A percentile compares a stretch with the other conserved stretches of the same genome.
Conservation (phyloP, 208 protist genomes). For the Crithidia acanthocephali region DNA sequence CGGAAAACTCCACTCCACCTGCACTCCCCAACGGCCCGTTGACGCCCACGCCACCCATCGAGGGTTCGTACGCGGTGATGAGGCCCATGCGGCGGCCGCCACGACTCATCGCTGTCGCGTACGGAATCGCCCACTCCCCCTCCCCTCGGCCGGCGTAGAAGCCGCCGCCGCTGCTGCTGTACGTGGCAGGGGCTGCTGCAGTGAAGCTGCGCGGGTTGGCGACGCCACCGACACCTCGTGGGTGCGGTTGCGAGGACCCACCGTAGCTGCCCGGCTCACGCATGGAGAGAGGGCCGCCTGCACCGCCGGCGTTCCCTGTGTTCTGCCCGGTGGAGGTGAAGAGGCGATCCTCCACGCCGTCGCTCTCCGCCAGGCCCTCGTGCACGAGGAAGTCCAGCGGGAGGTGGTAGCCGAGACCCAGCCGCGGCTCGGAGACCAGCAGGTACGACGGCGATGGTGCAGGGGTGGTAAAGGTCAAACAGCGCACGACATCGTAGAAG, state of each 20-base stretch:
- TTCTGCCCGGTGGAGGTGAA: slow-evolving; percentile 8
- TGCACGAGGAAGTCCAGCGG: slow-evolving; percentile 73
- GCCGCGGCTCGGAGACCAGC: slow-evolving; percentile 78
- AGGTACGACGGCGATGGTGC: slow-evolving; percentile 80
- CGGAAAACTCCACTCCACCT: not conserved
- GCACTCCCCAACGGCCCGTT: too few relatives aligned
- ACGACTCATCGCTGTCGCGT: slow-evolving; percentile 48
- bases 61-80: slow-evolving; percentile 64
- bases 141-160: slow-evolving; percentile 14
- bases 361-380: slow-evolving; percentile 48
- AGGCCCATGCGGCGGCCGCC: slow-evolving; percentile 60
- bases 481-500: slow-evolving; percentile 78
- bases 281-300: slow-evolving; percentile 2
- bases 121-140: slow-evolving; percentile 26
- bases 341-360: slow-evolving; percentile 28
- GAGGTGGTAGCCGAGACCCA: slow-evolving; percentile 82
- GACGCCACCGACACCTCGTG: slow-evolving; percentile 15
- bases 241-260: slow-evolving; percentile 17
- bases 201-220: not conserved
- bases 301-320: too few relatives aligned
- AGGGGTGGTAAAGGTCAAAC: slow-evolving; percentile 58
- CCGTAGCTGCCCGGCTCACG: not conserved
- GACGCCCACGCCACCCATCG: not conserved
- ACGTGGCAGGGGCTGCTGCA: not conserved
- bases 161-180: not conserved